Base-by-base conservation (phyloP, 768 basidiomycete genomes). In the Saitozyma sp. region DNA sequence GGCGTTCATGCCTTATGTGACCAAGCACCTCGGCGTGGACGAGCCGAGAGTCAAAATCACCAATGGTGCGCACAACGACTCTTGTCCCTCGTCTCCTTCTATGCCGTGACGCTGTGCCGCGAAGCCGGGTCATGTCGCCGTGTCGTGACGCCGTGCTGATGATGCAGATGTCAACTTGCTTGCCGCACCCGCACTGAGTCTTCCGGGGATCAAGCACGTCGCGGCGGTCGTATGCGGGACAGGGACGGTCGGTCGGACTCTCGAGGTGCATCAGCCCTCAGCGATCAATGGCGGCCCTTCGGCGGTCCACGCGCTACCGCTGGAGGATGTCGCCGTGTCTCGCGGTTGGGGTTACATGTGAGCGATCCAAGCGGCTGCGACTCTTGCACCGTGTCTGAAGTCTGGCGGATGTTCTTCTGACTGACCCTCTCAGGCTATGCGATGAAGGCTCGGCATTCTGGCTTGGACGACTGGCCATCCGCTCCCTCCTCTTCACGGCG, bases 381-480 rank as follows among this genome's bases (percentile, higher is more conserved):
- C 19, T n/a, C 11, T 54, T 53, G 14, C n/a, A n/a, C n/a, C n/a
- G n/a, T n/a, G n/a, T n/a, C n/a, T n/a, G n/a, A n/a, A n/a, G 29
- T 5, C 29, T 29, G 29, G 5, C 29, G 29, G 29, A 29, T 41
- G 19, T 29, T 29, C 29, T 2, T 29, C 29, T 29, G 9, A 48
- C 61, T 56, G 39, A 56, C 64, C 6, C 17, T 41, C 38, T 11
- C 52, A 77, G 78, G 7, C 69, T 79, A 8, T 73, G 76, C 19
- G 78, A 79, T 65, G 78, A 77, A 59, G 78, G 78, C 0, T 77
- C 76, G 0, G 78, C 74, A n/a, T 77, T 71, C 56, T 62, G 58
- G 54, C 55, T 79, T 56, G 71, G 69, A 5, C 68, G 73, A 17
- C 63, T 74, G 8, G 74, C 74, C 17, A 69, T 77, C 50, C 68